Evolutionary conservation across 352 stramenopile species (phyloP).

Genomic region (Phytopythium kandeliae): DNA sequence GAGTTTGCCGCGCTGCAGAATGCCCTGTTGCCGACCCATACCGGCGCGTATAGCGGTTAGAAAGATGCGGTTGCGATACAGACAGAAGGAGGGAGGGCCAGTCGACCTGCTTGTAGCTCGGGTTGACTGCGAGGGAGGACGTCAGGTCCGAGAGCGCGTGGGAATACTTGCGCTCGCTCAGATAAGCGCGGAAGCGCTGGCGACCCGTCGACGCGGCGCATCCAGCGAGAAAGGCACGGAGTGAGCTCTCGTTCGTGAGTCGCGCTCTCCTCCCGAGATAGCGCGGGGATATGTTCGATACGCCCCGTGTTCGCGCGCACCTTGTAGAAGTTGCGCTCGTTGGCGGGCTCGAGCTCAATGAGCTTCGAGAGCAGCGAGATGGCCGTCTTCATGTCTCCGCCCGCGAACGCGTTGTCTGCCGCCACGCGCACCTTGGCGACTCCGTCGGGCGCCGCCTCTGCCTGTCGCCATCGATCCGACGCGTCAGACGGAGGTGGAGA

Average conservation of each 20-base stretch:
- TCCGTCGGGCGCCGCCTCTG: conserved; percentile 26
- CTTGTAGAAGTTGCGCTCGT: conserved; percentile 85
- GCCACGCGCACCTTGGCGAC: conserved; percentile 60
- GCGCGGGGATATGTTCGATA: no score
- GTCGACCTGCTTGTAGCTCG: conserved; percentile 67
- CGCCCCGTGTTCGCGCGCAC: no score
- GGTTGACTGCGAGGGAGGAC: conserved; percentile 65
- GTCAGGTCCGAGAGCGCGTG: conserved; percentile 66
- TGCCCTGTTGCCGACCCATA: conserved; percentile 15
- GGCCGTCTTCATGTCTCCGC: conserved; percentile 70
- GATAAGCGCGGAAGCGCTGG: conserved; percentile 67
- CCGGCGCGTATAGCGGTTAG: background rate
- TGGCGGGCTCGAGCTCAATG: conserved; percentile 70
- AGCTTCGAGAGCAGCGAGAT: conserved; percentile 76
- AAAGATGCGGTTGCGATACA: background rate
- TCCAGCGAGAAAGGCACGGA: no score
- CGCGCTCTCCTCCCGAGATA: no score
- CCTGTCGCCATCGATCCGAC: conserved; percentile 15
- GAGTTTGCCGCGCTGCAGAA: conserved; percentile 69
- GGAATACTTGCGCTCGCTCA: conserved; percentile 78
- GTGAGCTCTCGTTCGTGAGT: no score
- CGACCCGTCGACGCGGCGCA: no score
- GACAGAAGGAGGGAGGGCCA: background rate
- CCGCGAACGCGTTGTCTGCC: conserved; percentile 72
- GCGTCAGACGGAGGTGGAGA: no score